Evolutionary conservation across 1,139 yeast genomes (phyloP).

Genomic region (Wickerhamiella pararugosa): DNA sequence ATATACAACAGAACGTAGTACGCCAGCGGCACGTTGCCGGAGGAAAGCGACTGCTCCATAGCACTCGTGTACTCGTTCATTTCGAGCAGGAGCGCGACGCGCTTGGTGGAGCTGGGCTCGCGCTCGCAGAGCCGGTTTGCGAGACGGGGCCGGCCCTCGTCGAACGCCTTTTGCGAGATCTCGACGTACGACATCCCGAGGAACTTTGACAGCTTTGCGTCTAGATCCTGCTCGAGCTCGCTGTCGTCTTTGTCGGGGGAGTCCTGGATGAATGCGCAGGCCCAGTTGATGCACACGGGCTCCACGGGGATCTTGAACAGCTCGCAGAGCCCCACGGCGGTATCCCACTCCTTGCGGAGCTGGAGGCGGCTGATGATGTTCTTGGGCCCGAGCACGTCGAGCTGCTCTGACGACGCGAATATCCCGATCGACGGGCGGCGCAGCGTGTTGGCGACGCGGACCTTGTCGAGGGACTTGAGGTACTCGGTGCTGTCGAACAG

Average conservation of each 20-base stretch:
- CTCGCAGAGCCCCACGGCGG: slow-evolving; percentile 48
- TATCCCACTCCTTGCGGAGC: slow-evolving; percentile 43
- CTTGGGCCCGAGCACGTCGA: slow-evolving; percentile 25
- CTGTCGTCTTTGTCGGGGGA: slow-evolving; percentile 43
- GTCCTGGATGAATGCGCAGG: slow-evolving; percentile 47
- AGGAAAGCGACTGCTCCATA: slow-evolving; percentile 48
- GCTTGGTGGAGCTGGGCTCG: slow-evolving; percentile 52
- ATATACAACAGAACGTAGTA: slow-evolving; percentile 44
- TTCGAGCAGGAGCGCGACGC: slow-evolving; percentile 47
- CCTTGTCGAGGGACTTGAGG: slow-evolving; percentile 40
- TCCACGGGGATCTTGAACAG: slow-evolving; percentile 39
- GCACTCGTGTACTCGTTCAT: slow-evolving; percentile 67
- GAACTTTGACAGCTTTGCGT: slow-evolving; percentile 30
- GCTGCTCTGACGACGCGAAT: slow-evolving; percentile 46
- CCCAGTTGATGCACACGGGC: slow-evolving; percentile 64
- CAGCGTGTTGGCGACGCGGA: slow-evolving; percentile 58
- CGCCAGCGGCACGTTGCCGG: slow-evolving; percentile 51
- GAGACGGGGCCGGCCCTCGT: slow-evolving; percentile 64
- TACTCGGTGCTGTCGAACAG: slow-evolving; percentile 46
- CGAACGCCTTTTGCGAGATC: slow-evolving; percentile 56
- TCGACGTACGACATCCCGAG: slow-evolving; percentile 41
- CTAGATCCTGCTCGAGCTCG: slow-evolving; percentile 38
- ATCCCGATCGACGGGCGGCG: slow-evolving; percentile 52
- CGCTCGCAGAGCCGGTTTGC: slow-evolving; percentile 50
- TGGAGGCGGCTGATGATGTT: slow-evolving; percentile 43